phyloP scores from a whole-genome alignment of 73 alveolate species.

The Symbiodinium pilosum region DNA sequence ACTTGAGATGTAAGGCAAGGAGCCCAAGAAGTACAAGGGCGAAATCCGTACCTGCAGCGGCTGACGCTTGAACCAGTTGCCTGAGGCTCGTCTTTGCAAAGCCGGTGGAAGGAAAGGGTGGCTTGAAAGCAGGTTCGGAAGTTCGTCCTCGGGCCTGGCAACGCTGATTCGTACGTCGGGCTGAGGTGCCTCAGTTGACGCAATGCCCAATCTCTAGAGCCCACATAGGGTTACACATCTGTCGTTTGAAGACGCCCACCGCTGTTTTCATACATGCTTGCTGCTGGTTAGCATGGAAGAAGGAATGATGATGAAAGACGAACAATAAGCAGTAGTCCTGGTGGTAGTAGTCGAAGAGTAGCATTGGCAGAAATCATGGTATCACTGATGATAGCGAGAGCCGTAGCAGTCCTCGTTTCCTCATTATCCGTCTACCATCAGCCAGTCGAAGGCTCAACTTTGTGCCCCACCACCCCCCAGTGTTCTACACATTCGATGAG shows the following conservation, averaged over 20 bases:
- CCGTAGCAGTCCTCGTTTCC: not conserved
- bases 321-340: too few species aligned
- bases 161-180: conserved; percentile 84
- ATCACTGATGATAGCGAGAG: too few species aligned
- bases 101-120: not conserved
- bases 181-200: conserved; percentile 7
- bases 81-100: conserved; percentile 17
- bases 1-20: conserved; percentile 17
- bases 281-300: too few species aligned
- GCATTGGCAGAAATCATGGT: too few species aligned
- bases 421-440: too few species aligned
- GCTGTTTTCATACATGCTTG: too few species aligned
- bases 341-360: too few species aligned
- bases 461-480: conserved; percentile 80
- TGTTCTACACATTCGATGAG: conserved; percentile 47
- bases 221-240: too few species aligned
- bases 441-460: conserved; percentile 88
- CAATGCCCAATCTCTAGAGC: not conserved
- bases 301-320: too few species aligned
- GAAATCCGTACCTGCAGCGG: conserved; percentile 93
- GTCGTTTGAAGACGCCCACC: too few species aligned
- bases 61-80: conserved; percentile 81
- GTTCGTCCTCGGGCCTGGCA: conserved; percentile 83
- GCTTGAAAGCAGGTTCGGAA: conserved; percentile 20
- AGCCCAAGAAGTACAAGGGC: conserved; percentile 57